These are phyloP conservation scores for Cucurbita maxima DNA, from an alignment of 306 rosid genomes.

Conservation along the genomic window DNA sequence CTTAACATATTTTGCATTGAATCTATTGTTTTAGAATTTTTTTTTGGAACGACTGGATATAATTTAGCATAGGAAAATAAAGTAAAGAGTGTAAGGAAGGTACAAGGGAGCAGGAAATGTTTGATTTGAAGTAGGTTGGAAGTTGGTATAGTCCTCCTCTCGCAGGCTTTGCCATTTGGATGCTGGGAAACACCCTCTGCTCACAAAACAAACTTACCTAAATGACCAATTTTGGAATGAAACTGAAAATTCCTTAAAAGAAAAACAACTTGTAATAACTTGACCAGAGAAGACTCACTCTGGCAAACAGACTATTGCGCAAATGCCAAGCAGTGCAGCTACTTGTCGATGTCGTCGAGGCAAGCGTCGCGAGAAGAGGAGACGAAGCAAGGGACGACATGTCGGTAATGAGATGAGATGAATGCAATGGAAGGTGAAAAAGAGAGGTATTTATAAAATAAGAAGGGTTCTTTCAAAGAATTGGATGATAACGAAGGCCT, in stretches of 20 bases:
- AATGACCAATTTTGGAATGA: too few relatives aligned
- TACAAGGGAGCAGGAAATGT: constrained; percentile 33
- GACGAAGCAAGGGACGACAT: not conserved
- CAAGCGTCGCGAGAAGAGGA: not conserved
- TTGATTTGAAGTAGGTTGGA: constrained; percentile 18
- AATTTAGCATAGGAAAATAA: not conserved
- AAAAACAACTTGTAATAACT: not conserved
- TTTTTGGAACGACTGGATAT: not conserved
- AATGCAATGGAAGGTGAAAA: not conserved
- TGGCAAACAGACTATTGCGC: not conserved
- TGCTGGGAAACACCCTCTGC: constrained; percentile 19
- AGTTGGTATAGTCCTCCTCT: constrained; percentile 10
- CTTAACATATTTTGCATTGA: too few relatives aligned
- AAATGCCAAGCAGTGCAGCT: not conserved
- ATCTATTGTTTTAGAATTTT: not conserved
- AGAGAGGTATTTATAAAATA: not conserved
- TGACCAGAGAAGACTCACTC: not conserved
- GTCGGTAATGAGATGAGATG: not conserved
- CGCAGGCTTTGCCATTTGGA: constrained; percentile 16
- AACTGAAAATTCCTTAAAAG: too few relatives aligned
- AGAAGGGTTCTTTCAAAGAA: not conserved
- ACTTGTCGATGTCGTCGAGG: not conserved
- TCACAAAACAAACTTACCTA: constrained; percentile 13
- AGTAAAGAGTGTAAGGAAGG: not conserved
- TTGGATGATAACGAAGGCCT: constrained; percentile 1